phyloP scores from a whole-genome alignment of 2,329 filamentous ascomycete genomes.

The Hypomyces perniciosus region DNA sequence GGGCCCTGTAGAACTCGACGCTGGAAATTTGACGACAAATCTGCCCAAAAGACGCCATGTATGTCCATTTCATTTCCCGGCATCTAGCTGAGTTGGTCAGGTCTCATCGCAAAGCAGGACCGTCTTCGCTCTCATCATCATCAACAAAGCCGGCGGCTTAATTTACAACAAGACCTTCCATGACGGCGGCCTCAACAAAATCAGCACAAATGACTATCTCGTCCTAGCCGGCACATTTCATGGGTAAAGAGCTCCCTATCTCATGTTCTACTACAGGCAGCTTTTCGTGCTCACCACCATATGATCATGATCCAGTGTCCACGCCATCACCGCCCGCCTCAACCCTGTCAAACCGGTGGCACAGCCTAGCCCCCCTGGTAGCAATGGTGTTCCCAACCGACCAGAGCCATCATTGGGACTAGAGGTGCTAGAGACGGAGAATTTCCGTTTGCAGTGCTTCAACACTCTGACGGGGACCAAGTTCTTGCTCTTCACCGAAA shows the following conservation, averaged over 20 bases:
- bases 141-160: slow-evolving; percentile 96
- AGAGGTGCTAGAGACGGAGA: slow-evolving; percentile 87
- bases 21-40: neutral
- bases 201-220: slow-evolving; percentile 93
- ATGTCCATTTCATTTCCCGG: neutral
- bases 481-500: slow-evolving; percentile 92
- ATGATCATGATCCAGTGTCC: slow-evolving; percentile 42
- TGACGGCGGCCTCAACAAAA: slow-evolving; percentile 74
- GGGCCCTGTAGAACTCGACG: slow-evolving; percentile 1
- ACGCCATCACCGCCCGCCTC: slow-evolving; percentile 61
- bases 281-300: slow-evolving; percentile 5
- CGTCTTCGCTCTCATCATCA: slow-evolving; percentile 90
- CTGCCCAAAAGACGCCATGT: slow-evolving; percentile 5
- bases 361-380: slow-evolving; percentile 30
- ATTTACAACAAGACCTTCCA: slow-evolving; percentile 95
- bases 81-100: neutral
- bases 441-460: slow-evolving; percentile 94
- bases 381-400: slow-evolving; percentile 38
- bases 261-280: neutral
- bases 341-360: slow-evolving; percentile 44
- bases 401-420: slow-evolving; percentile 68
- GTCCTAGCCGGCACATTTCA: slow-evolving; percentile 97
- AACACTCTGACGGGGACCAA: slow-evolving; percentile 91
- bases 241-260: slow-evolving; percentile 51
- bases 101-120: slow-evolving; percentile 53